Conservation (phyloP, 805 yeast species). For the Candida corydali region DNA sequence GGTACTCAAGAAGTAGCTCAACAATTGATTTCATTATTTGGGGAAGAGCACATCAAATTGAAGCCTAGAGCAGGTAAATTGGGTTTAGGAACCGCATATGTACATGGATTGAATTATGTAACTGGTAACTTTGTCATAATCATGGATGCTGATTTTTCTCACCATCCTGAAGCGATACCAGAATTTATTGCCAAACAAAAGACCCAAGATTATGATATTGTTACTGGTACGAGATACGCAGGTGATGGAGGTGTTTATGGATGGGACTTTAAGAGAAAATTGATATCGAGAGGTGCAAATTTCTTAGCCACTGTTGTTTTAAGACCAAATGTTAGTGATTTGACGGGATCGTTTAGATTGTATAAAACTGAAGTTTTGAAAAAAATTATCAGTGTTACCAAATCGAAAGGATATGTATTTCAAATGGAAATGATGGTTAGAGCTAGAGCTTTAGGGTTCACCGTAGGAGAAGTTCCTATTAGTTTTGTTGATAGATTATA, state of each 20-base stretch:
- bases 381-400: constrained; percentile 61
- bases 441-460: constrained; percentile 68
- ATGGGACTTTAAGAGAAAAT: constrained; percentile 77
- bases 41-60: constrained; percentile 56
- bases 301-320: constrained; percentile 68
- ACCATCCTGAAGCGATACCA: constrained; percentile 78
- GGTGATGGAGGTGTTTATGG: constrained; percentile 83
- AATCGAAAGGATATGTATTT: constrained; percentile 77
- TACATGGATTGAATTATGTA: constrained; percentile 68
- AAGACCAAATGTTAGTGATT: constrained; percentile 68
- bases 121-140: constrained; percentile 73
- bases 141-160: constrained; percentile 84
- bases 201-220: constrained; percentile 47
- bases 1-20: constrained; percentile 75
- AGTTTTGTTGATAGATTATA: constrained; percentile 74
- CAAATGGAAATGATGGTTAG: constrained; percentile 89
- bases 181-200: constrained; percentile 65
- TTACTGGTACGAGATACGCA: constrained; percentile 64
- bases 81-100: constrained; percentile 78
- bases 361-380: constrained; percentile 68
- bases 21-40: constrained; percentile 54
- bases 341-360: constrained; percentile 74
- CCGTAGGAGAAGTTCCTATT: constrained; percentile 76
- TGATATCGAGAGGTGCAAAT: constrained; percentile 77
- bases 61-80: constrained; percentile 73